Evolutionary conservation across 495 filamentous ascomycete genomes (phyloP).

Genomic region (Chlorociboria aeruginascens): DNA sequence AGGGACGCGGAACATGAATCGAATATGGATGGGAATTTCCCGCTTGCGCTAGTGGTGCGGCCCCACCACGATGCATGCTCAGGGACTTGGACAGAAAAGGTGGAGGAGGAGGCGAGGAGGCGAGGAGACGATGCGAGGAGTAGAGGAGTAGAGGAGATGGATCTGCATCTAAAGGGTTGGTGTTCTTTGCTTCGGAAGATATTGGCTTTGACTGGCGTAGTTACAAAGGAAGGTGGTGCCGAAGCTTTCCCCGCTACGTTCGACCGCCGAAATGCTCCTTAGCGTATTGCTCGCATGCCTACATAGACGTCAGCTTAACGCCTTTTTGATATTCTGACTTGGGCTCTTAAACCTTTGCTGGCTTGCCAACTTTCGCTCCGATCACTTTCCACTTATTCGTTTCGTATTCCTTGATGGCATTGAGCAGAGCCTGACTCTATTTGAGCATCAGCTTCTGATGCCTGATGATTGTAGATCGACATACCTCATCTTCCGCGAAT

Average conservation of each 20-base stretch:
- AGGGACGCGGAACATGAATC: not conserved
- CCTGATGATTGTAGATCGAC: not conserved
- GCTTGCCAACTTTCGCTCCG: conserved; percentile 91
- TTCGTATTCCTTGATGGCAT: conserved; percentile 97
- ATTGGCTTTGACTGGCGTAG: no score
- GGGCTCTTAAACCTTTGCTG: conserved; percentile 62
- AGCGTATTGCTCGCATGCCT: conserved; percentile 97
- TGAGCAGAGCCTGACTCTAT: conserved; percentile 73
- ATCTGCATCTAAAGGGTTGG: no score
- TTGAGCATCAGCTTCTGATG: conserved; percentile 21
- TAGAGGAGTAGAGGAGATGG: no score
- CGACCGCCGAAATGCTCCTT: conserved; percentile 78
- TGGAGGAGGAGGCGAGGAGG: not conserved
- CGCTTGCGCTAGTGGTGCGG: conserved; percentile 11
- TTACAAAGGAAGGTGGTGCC: not conserved
- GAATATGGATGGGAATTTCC: conserved; percentile 1
- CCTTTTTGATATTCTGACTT: not conserved
- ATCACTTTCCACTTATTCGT: conserved; percentile 97
- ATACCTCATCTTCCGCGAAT: conserved; percentile 95
- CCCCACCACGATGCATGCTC: conserved; percentile 2
- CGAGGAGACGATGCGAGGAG: not conserved
- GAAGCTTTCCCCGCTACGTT: conserved; percentile 1
- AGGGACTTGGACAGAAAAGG: not conserved
- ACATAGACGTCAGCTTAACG: conserved; percentile 18
- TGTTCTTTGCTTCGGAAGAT: no score